Conservation (phyloP, 257 asterid genomes). For the Scutellaria barbata region DNA sequence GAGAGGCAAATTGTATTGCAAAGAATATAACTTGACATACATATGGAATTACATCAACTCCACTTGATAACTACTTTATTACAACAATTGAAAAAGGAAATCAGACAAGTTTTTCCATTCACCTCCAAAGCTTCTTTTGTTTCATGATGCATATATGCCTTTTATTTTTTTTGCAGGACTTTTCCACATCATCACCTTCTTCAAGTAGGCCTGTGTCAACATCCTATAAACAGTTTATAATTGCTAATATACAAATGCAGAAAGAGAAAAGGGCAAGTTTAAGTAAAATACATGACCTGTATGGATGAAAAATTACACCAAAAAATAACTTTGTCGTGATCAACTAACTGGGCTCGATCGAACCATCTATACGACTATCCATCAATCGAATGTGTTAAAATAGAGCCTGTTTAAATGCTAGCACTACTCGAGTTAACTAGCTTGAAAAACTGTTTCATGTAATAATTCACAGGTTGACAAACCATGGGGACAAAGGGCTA, state of each 20-base stretch:
- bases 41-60: slow-evolving; percentile 26
- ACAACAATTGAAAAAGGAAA: slow-evolving; percentile 2
- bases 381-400: no score
- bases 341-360: no score
- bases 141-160: slow-evolving; percentile 19
- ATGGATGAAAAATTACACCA: no score
- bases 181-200: slow-evolving; percentile 35
- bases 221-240: slow-evolving; percentile 25
- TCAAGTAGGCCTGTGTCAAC: slow-evolving; percentile 35
- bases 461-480: no score
- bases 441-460: no score
- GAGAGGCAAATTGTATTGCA: not conserved
- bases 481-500: not conserved
- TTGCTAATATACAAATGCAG: not conserved
- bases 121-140: slow-evolving; percentile 27
- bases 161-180: not conserved
- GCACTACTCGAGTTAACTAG: no score
- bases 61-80: slow-evolving; percentile 33
- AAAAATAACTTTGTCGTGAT: no score
- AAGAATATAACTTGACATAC: slow-evolving; percentile 28
- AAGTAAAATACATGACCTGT: no score
- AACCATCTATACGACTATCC: no score
- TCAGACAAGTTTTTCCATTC: slow-evolving; percentile 30
- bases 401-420: no score
- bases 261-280: no score